Base-by-base conservation (phyloP, 2,329 filamentous ascomycete species). In the Talaromyces sp. region DNA sequence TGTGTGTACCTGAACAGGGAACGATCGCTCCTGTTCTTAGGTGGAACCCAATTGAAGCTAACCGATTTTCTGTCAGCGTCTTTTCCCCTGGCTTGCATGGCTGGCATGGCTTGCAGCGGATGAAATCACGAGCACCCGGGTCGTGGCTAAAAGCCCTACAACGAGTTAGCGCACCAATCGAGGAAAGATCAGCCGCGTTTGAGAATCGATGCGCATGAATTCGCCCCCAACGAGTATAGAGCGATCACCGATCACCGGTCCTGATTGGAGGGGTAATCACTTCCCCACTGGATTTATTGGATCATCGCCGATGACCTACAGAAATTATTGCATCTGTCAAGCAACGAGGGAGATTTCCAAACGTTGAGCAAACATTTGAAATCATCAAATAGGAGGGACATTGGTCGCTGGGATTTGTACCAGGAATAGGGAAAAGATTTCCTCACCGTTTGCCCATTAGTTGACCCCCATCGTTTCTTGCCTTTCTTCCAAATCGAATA, bases 161-260 rank as follows among this genome's bases (percentile, higher is more conserved):
- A 27, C 24, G 24, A 27, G 24, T 27, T 27, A 27, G 9, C 24
- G 24, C 24, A 27, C 24, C 24, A 27, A 27, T 27, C 24, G 9
- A 9, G 24, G 4, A 27, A 5, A 9, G 24, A 27, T 27, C 24
- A 9, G 24, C 24, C 24, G n/a, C n/a, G 24, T 27, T 27, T 27
- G 24, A 27, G 4, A 27, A 27, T 27, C 24, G 24, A 39, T 14
- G 24, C 8, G 10, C 30, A 30, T 44, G 27, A 13, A n/a, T 20
- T 29, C n/a, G 19, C 17, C 24, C n/a, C 24, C 10, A 11, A 30
- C 22, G 22, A 16, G 22, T 7, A 42, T 13, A 5, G 13, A 24
- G 2, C n/a, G 49, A 61, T 55, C 54, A 49, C 32, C 50, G 52
- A 59, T 61, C 49, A n/a, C 3, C 4, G 9, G 2, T 14, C 2